Conservation (phyloP, 2,329 filamentous ascomycete genomes). For the Ilyonectria robusta region DNA sequence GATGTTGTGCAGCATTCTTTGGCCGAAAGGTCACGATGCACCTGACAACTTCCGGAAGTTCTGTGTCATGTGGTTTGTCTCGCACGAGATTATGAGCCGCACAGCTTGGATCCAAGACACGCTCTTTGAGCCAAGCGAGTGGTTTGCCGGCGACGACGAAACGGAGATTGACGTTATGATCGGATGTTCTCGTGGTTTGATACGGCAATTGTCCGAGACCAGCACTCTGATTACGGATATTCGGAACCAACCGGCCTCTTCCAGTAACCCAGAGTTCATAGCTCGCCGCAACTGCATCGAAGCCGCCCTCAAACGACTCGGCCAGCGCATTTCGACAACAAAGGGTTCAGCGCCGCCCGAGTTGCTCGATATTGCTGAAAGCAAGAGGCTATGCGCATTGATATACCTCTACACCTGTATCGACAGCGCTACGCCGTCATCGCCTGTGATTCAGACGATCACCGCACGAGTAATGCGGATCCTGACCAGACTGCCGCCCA, state of each 20-base stretch:
- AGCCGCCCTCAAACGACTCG: slow-evolving; percentile 6
- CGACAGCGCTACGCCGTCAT: slow-evolving; percentile 17
- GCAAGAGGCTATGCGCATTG: slow-evolving; percentile 17
- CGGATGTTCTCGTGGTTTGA: slow-evolving; percentile 22
- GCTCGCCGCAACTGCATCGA: slow-evolving; percentile 16
- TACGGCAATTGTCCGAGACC: slow-evolving; percentile 22
- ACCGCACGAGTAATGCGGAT: slow-evolving; percentile 20
- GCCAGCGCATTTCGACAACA: slow-evolving; percentile 11
- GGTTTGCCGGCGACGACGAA: slow-evolving; percentile 27
- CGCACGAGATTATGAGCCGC: slow-evolving; percentile 27
- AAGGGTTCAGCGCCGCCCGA: neutral
- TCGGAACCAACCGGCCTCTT: neutral
- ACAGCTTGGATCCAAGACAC: slow-evolving; percentile 26
- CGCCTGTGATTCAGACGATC: slow-evolving; percentile 9
- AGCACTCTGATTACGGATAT: slow-evolving; percentile 19
- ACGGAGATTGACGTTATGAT: slow-evolving; percentile 23
- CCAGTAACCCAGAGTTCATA: neutral
- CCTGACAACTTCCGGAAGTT: slow-evolving; percentile 19
- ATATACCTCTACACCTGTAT: slow-evolving; percentile 25
- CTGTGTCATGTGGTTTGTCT: slow-evolving; percentile 28
- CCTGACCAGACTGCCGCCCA: slow-evolving; percentile 11
- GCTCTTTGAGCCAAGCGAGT: slow-evolving; percentile 24
- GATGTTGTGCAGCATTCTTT: slow-evolving; percentile 25
- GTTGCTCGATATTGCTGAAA: slow-evolving; percentile 14
- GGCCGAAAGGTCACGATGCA: slow-evolving; percentile 8